phyloP scores from a whole-genome alignment of 306 rosid species.

The Bauhinia variegata region DNA sequence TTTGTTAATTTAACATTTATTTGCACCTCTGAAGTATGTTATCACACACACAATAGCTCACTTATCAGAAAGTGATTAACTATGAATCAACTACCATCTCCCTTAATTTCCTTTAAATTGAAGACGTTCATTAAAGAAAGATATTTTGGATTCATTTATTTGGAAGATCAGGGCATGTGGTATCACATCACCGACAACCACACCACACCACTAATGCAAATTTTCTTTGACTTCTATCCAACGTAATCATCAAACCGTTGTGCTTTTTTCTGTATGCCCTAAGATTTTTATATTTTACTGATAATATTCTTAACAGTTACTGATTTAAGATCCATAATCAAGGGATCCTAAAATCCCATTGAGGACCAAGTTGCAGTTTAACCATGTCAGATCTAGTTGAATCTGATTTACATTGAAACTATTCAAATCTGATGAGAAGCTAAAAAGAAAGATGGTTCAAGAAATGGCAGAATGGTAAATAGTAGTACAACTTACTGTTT shows the following conservation, averaged over 20 bases:
- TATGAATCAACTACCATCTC: slow-evolving; percentile 33
- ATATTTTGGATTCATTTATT: slow-evolving; percentile 5
- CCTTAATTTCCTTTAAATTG: no score
- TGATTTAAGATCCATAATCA: not conserved
- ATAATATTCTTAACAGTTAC: not conserved
- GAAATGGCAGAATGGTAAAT: not conserved
- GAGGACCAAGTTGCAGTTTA: slow-evolving; percentile 16
- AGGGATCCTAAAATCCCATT: not conserved
- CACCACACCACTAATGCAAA: slow-evolving; percentile 10
- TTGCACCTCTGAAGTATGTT: no score
- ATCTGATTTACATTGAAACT: not conserved
- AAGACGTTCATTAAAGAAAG: not conserved
- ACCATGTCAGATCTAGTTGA: slow-evolving; percentile 16
- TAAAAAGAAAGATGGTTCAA: not conserved
- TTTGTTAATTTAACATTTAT: no score
- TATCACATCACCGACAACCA: no score
- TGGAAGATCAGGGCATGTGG: not conserved
- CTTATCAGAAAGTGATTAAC: slow-evolving; percentile 7
- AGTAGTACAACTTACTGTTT: slow-evolving; percentile 59
- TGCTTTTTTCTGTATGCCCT: no score
- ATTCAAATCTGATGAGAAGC: not conserved
- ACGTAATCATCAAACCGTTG: not conserved
- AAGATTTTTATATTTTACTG: no score
- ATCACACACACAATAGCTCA: no score
- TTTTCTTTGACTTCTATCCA: slow-evolving; percentile 3